Conservation (phyloP, 2,329 filamentous ascomycete species). For the Ophiostoma perfectum region DNA sequence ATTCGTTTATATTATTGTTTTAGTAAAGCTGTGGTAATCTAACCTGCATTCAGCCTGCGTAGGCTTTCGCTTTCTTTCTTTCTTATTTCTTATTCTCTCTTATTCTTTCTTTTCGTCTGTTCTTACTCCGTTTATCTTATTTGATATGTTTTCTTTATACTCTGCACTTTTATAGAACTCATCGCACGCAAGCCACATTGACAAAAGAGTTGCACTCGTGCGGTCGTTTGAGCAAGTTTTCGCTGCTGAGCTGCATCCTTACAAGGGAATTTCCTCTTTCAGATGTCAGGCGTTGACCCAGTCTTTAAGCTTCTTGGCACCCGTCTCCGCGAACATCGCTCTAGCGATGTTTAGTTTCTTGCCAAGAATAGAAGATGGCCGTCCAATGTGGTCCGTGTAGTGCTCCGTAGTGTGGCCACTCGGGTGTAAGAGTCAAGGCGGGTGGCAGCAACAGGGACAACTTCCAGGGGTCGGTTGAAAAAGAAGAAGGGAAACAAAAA, state of each 20-base stretch:
- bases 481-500: background rate
- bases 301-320: conserved; percentile 8
- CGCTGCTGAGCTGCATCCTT: background rate
- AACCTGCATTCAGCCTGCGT: background rate
- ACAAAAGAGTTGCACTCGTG: conserved; percentile 15
- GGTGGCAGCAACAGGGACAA: too few relatives aligned
- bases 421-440: too few relatives aligned
- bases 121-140: too few relatives aligned
- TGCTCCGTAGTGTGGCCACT: background rate
- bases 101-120: background rate
- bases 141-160: too few relatives aligned
- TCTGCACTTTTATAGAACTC: too few relatives aligned
- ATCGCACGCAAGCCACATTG: background rate
- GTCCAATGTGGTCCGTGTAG: background rate
- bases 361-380: background rate
- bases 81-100: background rate
- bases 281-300: background rate
- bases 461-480: background rate
- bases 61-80: background rate
- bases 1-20: too few relatives aligned
- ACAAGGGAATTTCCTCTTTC: conserved; percentile 1
- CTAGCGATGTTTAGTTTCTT: background rate
- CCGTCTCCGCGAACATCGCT: background rate
- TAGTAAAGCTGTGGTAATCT: background rate
- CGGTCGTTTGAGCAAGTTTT: conserved; percentile 29